Base-by-base conservation (phyloP, 345 rosid genomes). In the Citrus inodora region DNA sequence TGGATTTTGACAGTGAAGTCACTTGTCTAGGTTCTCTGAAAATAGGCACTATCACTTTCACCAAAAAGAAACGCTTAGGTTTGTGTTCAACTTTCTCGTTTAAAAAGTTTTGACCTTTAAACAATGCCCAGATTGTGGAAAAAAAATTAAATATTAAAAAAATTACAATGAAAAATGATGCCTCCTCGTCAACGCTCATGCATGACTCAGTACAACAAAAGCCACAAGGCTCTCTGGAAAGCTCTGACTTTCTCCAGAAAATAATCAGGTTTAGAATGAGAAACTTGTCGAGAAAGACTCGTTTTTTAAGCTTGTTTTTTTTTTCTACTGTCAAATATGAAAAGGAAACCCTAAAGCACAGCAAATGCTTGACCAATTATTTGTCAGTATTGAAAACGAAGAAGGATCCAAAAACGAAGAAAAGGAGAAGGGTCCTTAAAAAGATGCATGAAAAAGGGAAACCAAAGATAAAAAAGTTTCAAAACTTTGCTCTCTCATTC, bases 371-470 rank as follows among this genome's bases (percentile, higher is more conserved):
- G 92, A 84, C 87, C 77, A 79, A 75, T 73, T 73, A 71, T 71
- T 85, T 85, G 92, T 83, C 88, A 71, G 83, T 73, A 64, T 77
- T 82, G 62, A 33, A 48, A 70, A 35, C 11, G 27, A 70, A 74
- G 79, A 66, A 32, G 79, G 46, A 77, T 71, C 82, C 75, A 66
- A 71, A 70, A 42, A 35, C 7, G 71, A 21, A 37, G 17, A 59
- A 73, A 40, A 42, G 64, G 60, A 74, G 78, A 86, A 65, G 35
- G 37, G 71, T 4, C 55, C 55, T 32, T 17, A 3, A 74, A 73
- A 70, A 6, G 67, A 58, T n/a, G 62, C 33, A 74, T 9, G 28
- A 24, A 46, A 63, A 67, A 28, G 25, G 64, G 33, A 16, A 67
- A 33, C 42, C 67, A 69, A 63, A 40, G 22, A 61, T 81, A 78